Base-by-base conservation (phyloP, 768 basidiomycete genomes). In the Pleurotus eryngii region DNA sequence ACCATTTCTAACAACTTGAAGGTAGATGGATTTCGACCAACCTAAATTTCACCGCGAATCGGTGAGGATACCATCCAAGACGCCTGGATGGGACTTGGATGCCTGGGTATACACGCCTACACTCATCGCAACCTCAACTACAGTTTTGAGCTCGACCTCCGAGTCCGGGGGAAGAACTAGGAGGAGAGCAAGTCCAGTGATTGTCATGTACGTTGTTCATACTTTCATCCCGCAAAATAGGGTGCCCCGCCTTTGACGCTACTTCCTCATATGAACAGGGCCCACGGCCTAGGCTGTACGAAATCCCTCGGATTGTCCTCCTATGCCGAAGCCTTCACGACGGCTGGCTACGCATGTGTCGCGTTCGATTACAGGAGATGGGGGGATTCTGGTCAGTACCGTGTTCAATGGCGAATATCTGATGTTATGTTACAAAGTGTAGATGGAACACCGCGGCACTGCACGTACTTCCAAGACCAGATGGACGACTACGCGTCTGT, bases 361-460 rank as follows among this genome's bases (percentile, higher is more conserved):
- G 68, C 73, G 17, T 75, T 75, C 48, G 73, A 75, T 61, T 75
- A 74, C 56, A 68, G 74, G 11, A 64, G 72, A 9, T 75, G 72
- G 72, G 74, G 74, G 4, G 59, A 60, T 1, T 75, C 72, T 20
- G 71, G 72, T 70, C 59, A 55, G 11, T 38, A 1, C 1, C 18
- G 30, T 9, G 14, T 47, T 20, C 20, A 20, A 20, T 20, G 20
- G 20, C 20, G 20, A 20, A 20, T 20, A 20, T 20, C 20, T 20
- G 2, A 20, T 20, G 20, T 1, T 20, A 20, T 20, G 20, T 20
- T 20, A 20, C 20, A 20, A 1, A 20, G 2, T 20, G 20, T 20
- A 74, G 72, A 71, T 37, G 73, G 73, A 2, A 63, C 59, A 1
- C 74, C 73, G 11, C 61, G 70, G 4, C 56, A 70, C 38, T 38